phyloP scores from a whole-genome alignment of 495 filamentous ascomycete species.

The Letharia columbiana region DNA sequence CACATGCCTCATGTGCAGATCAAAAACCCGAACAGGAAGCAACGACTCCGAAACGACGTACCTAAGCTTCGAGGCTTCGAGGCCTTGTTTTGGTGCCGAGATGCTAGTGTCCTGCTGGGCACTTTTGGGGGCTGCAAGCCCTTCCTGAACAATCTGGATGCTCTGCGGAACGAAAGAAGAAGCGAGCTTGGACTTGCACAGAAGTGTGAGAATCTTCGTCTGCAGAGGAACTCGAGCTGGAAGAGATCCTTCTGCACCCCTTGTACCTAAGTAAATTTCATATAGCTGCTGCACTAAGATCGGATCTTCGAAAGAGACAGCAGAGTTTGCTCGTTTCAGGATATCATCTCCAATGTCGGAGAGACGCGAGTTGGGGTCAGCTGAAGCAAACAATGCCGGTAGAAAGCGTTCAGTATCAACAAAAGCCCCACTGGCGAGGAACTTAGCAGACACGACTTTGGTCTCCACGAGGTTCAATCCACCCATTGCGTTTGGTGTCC shows the following conservation, averaged over 20 bases:
- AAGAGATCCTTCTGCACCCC: conserved; percentile 35
- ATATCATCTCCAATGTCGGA: conserved; percentile 75
- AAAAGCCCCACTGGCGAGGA: conserved; percentile 80
- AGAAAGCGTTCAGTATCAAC: conserved; percentile 68
- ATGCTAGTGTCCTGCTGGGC: conserved; percentile 32
- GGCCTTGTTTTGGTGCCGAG: conserved; percentile 42
- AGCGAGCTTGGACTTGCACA: conserved; percentile 66
- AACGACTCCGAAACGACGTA: neutral
- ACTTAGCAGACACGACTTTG: conserved; percentile 58
- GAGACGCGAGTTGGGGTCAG: conserved; percentile 72
- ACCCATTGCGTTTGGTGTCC: conserved; percentile 49
- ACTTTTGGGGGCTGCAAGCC: conserved; percentile 40
- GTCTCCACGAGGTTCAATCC: conserved; percentile 57
- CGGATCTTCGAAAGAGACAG: conserved; percentile 63
- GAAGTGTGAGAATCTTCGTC: conserved; percentile 59
- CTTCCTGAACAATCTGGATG: conserved; percentile 58
- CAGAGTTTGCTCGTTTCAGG: conserved; percentile 60
- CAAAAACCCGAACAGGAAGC: neutral
- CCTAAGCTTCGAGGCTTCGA: conserved; percentile 66
- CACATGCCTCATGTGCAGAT: neutral
- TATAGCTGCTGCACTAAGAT: conserved; percentile 55
- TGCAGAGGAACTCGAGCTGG: conserved; percentile 61
- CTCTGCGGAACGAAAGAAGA: conserved; percentile 58
- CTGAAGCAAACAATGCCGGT: conserved; percentile 72
- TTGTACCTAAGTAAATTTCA: conserved; percentile 54